These are phyloP conservation scores for Penicillium rolfsii DNA, from an alignment of 2,329 filamentous ascomycete genomes.

Conservation along the genomic window DNA sequence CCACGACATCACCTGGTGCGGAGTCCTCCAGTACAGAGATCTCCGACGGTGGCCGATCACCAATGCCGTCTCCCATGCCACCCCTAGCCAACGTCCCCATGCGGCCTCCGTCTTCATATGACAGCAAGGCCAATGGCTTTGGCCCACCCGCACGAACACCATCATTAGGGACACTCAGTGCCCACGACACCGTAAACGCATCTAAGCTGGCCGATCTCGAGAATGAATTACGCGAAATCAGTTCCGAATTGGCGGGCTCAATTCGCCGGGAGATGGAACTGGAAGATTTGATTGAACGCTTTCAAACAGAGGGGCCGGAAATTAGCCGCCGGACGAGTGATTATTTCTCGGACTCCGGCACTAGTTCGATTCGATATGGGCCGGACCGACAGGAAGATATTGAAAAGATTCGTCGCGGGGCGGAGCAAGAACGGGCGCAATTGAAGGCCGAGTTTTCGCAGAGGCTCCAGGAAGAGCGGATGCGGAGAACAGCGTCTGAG, in stretches of 20 bases:
- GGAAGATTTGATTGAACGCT: slow-evolving; percentile 86
- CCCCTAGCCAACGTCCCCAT: slow-evolving; percentile 39
- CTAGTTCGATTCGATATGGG: slow-evolving; percentile 78
- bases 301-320: slow-evolving; percentile 73
- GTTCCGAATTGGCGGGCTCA: slow-evolving; percentile 85
- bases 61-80: slow-evolving; percentile 59
- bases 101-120: slow-evolving; percentile 50
- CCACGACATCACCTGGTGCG: slow-evolving; percentile 55
- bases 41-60: slow-evolving; percentile 63
- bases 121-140: slow-evolving; percentile 57
- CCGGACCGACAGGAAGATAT: slow-evolving; percentile 70
- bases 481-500: slow-evolving; percentile 74
- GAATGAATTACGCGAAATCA: slow-evolving; percentile 90
- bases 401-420: slow-evolving; percentile 77
- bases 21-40: slow-evolving; percentile 66
- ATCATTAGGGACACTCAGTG: slow-evolving; percentile 51
- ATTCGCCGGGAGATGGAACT: slow-evolving; percentile 95
- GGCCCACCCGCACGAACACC: slow-evolving; percentile 44
- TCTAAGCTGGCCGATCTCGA: slow-evolving; percentile 82
- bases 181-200: slow-evolving; percentile 52
- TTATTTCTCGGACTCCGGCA: slow-evolving; percentile 96
- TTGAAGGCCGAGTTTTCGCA: slow-evolving; percentile 81
- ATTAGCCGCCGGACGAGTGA: slow-evolving; percentile 82
- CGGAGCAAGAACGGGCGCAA: slow-evolving; percentile 89
- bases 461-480: slow-evolving; percentile 85